A percentile compares a stretch with the other conserved stretches of the same genome.
These are phyloP conservation scores for Elongisporangium prolatum DNA, from an alignment of 352 stramenopile species.

Conservation along the genomic window DNA sequence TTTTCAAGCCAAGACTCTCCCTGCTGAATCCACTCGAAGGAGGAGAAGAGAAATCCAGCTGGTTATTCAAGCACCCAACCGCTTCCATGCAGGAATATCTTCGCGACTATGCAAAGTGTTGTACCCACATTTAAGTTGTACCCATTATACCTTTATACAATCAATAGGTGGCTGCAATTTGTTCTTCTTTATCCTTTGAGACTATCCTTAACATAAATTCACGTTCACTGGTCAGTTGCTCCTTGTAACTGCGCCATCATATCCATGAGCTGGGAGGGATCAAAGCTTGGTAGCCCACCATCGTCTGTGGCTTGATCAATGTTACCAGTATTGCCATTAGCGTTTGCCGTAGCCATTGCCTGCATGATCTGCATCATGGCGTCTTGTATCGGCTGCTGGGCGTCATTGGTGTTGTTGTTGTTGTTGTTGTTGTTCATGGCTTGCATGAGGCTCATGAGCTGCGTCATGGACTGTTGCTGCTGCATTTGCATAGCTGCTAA, in stretches of 20 bases:
- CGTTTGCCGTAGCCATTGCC: not conserved
- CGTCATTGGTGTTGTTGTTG: not conserved
- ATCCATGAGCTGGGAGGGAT: not conserved
- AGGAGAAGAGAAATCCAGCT: not conserved
- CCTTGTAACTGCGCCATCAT: not conserved
- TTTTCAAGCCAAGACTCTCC: not conserved
- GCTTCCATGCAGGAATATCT: not conserved
- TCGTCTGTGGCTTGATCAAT: not conserved
- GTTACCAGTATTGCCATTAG: not conserved
- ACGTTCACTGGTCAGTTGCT: not conserved
- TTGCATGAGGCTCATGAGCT: not conserved
- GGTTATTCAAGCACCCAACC: not conserved
- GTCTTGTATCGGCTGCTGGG: not conserved
- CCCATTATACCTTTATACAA: no score
- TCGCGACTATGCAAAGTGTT: not conserved
- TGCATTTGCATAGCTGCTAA: not conserved
- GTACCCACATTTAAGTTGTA: no score
- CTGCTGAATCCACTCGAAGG: not conserved
- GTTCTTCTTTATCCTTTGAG: not conserved
- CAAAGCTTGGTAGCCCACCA: not conserved
- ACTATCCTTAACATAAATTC: not conserved
- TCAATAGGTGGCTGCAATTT: no score
- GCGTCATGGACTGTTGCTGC: not conserved
- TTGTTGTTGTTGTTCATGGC: not conserved
- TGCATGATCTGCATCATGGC: not conserved